A percentile compares a stretch with the other conserved stretches of the same genome.
These are phyloP conservation scores for Seiridium unicorne DNA, from an alignment of 2,329 filamentous ascomycete genomes.

Conservation along the genomic window DNA sequence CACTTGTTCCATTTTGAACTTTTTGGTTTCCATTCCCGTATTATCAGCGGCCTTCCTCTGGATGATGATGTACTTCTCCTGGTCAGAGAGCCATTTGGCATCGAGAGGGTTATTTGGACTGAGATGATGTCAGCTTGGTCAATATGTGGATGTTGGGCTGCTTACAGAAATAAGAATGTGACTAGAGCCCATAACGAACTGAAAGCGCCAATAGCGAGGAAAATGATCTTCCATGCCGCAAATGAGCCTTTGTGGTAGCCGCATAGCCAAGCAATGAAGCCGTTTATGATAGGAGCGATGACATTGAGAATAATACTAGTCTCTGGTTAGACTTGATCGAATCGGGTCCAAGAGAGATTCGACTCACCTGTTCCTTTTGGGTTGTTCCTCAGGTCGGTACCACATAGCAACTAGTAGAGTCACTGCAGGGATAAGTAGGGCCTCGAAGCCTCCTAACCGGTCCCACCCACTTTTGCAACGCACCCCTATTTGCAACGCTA, in stretches of 20 bases:
- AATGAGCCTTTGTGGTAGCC: slow-evolving; percentile 19
- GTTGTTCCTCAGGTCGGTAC: slow-evolving; percentile 24
- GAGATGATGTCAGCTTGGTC: neutral
- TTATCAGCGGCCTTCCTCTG: slow-evolving; percentile 20
- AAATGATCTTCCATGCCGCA: slow-evolving; percentile 24
- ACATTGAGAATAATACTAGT: slow-evolving; percentile 22
- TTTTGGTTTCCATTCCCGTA: slow-evolving; percentile 17
- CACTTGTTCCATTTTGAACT: slow-evolving; percentile 17
- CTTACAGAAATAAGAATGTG: slow-evolving; percentile 17
- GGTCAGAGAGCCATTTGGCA: slow-evolving; percentile 7
- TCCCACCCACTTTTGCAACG: too few species aligned
- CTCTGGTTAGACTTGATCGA: neutral
- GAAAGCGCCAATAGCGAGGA: slow-evolving; percentile 20
- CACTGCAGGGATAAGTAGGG: slow-evolving; percentile 18
- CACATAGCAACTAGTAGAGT: slow-evolving; percentile 18
- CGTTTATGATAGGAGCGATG: slow-evolving; percentile 21
- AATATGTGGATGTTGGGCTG: neutral
- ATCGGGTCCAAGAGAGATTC: neutral
- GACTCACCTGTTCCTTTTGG: slow-evolving; percentile 15
- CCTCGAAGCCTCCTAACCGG: slow-evolving; percentile 20
- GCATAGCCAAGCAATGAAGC: slow-evolving; percentile 20
- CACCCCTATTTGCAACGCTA: too few species aligned
- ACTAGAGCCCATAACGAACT: slow-evolving; percentile 19
- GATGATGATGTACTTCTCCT: slow-evolving; percentile 14
- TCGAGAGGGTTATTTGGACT: slow-evolving; percentile 16